Evolutionary conservation across 306 rosid genomes (phyloP), one percentile per base, ranked within the genome.

Genomic region (Vicia faba): DNA sequence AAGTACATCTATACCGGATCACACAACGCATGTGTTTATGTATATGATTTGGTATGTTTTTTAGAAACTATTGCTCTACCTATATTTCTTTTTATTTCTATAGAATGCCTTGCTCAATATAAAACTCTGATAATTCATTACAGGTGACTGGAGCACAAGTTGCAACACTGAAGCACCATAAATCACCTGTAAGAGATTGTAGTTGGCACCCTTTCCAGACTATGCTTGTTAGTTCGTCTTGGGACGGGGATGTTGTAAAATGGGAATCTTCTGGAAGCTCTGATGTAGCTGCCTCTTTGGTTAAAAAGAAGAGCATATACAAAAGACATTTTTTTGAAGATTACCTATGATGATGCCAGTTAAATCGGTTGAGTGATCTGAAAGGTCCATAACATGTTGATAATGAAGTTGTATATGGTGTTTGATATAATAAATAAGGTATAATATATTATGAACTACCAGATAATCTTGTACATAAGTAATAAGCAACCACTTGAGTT

Each of bases 1-100:
- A 89, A 88, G 89, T 93, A 89, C 87, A 93, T 93, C 80, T 93
- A 89, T 76, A 93, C 97, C 20, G 96, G 96, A 66, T 93, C 98
- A 36, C 93, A 85, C 75, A 66, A 89, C 48, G 82, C 91, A 12
- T 83, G 85, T 75, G 98, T 93, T 68, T 86, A 86, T 72, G 68
- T 93, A 44, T 93, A 89, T 68, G 98, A 93, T 65, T 77, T 93
- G 98, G 98, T 89, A 89, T 36, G 96, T 74, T 29, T 64, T 46
- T 60, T 26, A 39, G 49, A 54, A 56, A 28, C 33, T 11, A 11
- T 18, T 26, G 33, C 74, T 51, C 20, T 77, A 7, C n/a, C 59
- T 10, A 39, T 48, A 13, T 56, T 12, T 59, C 57, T 7, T 4
- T 23, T 46, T 33, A 33, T 49, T 35, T 15, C 63, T 55, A 4